Evolutionary conservation across 2,329 filamentous ascomycete genomes (phyloP).

Genomic region (Scedosporium apiospermum): DNA sequence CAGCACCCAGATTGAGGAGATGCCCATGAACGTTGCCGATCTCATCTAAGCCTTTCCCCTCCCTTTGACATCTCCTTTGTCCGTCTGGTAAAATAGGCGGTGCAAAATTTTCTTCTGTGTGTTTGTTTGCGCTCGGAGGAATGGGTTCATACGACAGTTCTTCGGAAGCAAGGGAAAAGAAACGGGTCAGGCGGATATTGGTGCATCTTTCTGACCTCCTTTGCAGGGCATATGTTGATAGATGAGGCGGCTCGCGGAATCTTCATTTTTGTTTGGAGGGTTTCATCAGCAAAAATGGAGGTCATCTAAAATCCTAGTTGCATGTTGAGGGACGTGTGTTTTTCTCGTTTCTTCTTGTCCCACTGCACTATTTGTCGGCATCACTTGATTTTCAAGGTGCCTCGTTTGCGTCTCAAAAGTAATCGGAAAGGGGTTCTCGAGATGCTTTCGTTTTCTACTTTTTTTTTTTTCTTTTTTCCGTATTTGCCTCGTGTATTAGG

Average conservation of each 20-base stretch:
- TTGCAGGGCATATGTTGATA: slow-evolving; percentile 7
- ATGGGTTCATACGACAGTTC: neutral
- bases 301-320: slow-evolving; percentile 6
- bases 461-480: neutral
- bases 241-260: slow-evolving; percentile 6
- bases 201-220: neutral
- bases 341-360: no score
- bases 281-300: slow-evolving; percentile 2
- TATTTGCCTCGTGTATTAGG: neutral
- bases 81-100: neutral
- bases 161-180: neutral
- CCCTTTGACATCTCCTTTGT: neutral
- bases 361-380: neutral
- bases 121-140: neutral
- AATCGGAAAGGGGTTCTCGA: slow-evolving; percentile 6
- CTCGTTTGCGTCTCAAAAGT: slow-evolving; percentile 7
- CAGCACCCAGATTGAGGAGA: slow-evolving; percentile 99
- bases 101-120: neutral
- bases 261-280: slow-evolving; percentile 3
- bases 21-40: slow-evolving; percentile 90
- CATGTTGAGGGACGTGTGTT: slow-evolving; percentile 1
- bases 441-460: neutral
- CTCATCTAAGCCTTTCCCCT: slow-evolving; percentile 46
- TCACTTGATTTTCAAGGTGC: slow-evolving; percentile 1
- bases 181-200: neutral